Conservation (phyloP, 139 green algal species). For the Parachlorella kessleri region DNA sequence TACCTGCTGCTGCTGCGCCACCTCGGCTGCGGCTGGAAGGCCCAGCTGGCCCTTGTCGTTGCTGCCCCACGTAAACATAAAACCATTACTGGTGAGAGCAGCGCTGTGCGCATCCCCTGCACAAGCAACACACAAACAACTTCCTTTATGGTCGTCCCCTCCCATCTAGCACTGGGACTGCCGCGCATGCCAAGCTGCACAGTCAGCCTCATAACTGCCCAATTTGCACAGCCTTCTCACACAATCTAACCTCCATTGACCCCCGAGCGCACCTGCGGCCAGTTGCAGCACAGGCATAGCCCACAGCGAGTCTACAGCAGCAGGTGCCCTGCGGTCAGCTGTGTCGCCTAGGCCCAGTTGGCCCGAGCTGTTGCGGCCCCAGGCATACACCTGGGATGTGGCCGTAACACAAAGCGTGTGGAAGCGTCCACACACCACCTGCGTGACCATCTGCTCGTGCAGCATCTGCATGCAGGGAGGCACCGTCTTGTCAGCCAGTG, state of each 20-base stretch:
- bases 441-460: constrained; percentile 63
- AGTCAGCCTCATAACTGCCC: too few relatives aligned
- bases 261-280: constrained; percentile 54
- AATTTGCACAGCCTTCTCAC: too few relatives aligned
- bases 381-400: constrained; percentile 83
- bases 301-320: constrained; percentile 77
- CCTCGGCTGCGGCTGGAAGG: constrained; percentile 61
- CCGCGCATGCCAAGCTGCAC: too few relatives aligned
- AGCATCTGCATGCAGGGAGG: constrained; percentile 62
- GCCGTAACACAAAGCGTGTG: constrained; percentile 87
- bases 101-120: constrained; percentile 72
- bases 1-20: constrained; percentile 42
- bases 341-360: constrained; percentile 83
- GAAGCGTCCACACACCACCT: constrained; percentile 75
- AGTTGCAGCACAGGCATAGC: constrained; percentile 78
- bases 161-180: too few relatives aligned
- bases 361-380: constrained; percentile 73
- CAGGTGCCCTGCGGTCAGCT: constrained; percentile 52
- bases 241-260: not conserved
- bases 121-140: not conserved
- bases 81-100: constrained; percentile 81
- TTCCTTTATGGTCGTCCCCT: too few relatives aligned
- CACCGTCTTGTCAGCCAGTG: not conserved
- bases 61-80: constrained; percentile 88
- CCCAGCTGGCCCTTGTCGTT: constrained; percentile 88